Base-by-base conservation (phyloP, 176 grass and related monocot species). In the Cymbopogon citratus region DNA sequence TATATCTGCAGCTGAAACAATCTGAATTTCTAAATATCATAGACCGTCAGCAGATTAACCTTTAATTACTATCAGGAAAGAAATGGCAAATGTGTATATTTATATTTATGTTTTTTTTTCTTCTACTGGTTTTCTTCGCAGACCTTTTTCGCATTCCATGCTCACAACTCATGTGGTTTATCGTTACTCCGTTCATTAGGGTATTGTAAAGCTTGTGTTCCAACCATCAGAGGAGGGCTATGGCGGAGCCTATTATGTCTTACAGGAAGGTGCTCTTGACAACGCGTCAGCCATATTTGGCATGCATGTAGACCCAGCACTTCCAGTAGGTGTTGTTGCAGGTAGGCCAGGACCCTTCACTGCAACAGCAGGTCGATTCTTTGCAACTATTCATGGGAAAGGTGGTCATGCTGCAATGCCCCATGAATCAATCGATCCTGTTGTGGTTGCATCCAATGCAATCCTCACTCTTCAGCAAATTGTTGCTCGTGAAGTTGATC, bases 121-220 rank as follows among this genome's bases (percentile, higher is more conserved):
- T 64, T 3, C 5, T 14, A 13, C 0, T 28, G 29, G 29, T 3
- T 16, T 16, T 0, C 10, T 3, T 24, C 10, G 38, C 0, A 41
- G 35, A 69, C 13, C 36, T 24, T 41, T 23, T 69, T 3, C 3
- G 5, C 11, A 25, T 25, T 41, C 21, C 5, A 43, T 41, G 67
- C 21, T 69, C 21, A 14, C 40, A 69, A 15, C 19, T 1, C 35
- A 1, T 51, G 26, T 46, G 14, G 14, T 0, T 16, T 62, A 3
- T 63, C 4, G 16, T 52, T 77, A 7, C 10, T 51, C 31, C 44
- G 7, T 45, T 71, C 2, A 57, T 54, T 27, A 91, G 87, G 91
- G 91, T 3, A 82, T 54, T 4, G 43, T 93, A 11, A 93, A 90
- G 73, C 85, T 93, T 65, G 77, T 90, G 18, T 93, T 93, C 60